Percentiles rank a stretch among this genome's conserved stretches.
These are phyloP conservation scores for Russula sp. DNA, from an alignment of 768 basidiomycete genomes.

Conservation along the genomic window DNA sequence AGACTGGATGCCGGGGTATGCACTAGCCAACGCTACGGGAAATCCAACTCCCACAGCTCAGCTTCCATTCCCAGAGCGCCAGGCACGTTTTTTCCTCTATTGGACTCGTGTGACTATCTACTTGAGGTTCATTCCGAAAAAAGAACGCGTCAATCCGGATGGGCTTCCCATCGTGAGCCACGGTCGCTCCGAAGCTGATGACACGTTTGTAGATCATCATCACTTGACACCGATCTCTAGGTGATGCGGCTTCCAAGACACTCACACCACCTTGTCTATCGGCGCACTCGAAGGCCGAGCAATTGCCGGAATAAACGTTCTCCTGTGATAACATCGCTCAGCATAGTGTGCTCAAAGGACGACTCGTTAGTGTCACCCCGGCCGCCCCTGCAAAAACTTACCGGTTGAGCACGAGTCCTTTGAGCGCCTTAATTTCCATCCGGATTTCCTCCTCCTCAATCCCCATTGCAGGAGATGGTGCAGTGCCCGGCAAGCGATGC, in stretches of 20 bases:
- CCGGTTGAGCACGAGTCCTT: conserved; percentile 74
- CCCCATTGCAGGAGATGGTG: conserved; percentile 18
- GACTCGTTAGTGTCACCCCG: neutral
- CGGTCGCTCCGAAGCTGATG: neutral
- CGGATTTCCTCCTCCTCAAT: conserved; percentile 60
- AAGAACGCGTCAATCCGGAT: neutral
- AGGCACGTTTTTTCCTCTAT: neutral
- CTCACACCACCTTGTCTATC: neutral
- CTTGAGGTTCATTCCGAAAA: neutral
- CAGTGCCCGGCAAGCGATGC: conserved; percentile 22
- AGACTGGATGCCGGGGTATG: too few species aligned
- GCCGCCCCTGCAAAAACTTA: conserved; percentile 26
- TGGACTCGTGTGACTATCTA: neutral
- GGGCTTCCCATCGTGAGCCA: neutral
- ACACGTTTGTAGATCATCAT: neutral
- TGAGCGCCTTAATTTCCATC: conserved; percentile 68
- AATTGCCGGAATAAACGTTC: conserved; percentile 18
- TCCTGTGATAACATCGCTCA: conserved; percentile 8
- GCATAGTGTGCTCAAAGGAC: neutral
- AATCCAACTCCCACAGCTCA: too few species aligned
- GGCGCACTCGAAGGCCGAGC: conserved; percentile 9
- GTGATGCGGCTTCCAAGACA: neutral
- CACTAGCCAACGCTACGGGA: too few species aligned
- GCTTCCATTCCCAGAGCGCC: neutral
- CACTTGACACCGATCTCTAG: neutral